Conservation (phyloP, 108 stramenopile genomes). For the Cyclotella atomus region DNA sequence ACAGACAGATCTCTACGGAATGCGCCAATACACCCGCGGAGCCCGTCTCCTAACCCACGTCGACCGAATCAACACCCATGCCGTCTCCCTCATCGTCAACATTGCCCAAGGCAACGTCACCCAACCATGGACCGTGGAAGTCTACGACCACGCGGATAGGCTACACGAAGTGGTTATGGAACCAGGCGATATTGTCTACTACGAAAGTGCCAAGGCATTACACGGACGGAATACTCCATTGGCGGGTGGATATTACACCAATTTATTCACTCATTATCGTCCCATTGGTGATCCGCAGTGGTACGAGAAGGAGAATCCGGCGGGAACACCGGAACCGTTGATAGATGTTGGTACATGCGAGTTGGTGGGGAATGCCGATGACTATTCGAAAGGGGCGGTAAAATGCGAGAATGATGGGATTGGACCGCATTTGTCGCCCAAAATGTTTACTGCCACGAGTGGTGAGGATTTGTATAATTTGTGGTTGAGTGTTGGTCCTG, state of each 20-base stretch:
- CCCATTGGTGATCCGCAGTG: constrained; percentile 68
- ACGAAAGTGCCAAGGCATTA: constrained; percentile 88
- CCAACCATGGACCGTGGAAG: constrained; percentile 84
- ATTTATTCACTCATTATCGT: constrained; percentile 92
- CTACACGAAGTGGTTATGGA: constrained; percentile 78
- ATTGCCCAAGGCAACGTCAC: constrained; percentile 84
- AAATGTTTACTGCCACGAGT: constrained; percentile 51
- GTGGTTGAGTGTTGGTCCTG: constrained; percentile 66
- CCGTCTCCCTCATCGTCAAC: constrained; percentile 90
- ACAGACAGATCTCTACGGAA: constrained; percentile 91
- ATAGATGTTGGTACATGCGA: constrained; percentile 64
- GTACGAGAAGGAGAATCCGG: constrained; percentile 63
- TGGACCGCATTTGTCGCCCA: constrained; percentile 61
- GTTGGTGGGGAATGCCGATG: constrained; percentile 53
- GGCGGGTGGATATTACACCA: constrained; percentile 74
- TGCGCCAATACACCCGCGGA: constrained; percentile 87
- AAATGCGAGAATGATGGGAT: constrained; percentile 71
- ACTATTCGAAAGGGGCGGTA: constrained; percentile 61
- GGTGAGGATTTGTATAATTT: constrained; percentile 67
- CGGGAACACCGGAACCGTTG: constrained; percentile 67
- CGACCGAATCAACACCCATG: constrained; percentile 88
- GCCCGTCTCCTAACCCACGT: constrained; percentile 89
- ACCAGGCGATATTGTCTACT: constrained; percentile 88
- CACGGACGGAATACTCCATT: constrained; percentile 85
- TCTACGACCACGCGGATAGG: constrained; percentile 71